phyloP scores from a whole-genome alignment of 225 moss, liverwort and hornwort genomes.

The Neckera pumila region DNA sequence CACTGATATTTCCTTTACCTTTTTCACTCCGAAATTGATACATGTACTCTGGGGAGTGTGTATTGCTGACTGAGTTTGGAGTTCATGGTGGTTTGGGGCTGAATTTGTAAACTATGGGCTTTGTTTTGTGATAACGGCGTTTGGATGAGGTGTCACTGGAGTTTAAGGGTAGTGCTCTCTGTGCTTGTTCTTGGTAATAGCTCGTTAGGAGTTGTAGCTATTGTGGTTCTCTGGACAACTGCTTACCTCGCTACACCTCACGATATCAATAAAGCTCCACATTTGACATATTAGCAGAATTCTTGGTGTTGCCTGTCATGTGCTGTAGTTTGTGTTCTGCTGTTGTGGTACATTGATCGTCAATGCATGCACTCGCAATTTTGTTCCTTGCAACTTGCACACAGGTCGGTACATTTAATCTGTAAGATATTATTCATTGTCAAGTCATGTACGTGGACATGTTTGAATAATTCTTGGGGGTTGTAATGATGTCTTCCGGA shows the following conservation, averaged over 20 bases:
- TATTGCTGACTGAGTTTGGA: not conserved
- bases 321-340: too few relatives aligned
- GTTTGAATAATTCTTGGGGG: not conserved
- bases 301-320: not conserved
- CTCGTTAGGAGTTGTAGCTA: not conserved
- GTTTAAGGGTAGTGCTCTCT: not conserved
- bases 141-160: too few relatives aligned
- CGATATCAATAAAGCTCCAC: not conserved
- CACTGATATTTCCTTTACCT: too few relatives aligned
- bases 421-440: not conserved
- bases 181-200: not conserved
- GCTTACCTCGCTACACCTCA: too few relatives aligned
- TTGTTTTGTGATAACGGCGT: not conserved
- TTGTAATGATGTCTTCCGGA: not conserved
- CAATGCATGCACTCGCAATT: not conserved
- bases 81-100: too few relatives aligned
- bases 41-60: not conserved
- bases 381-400: not conserved
- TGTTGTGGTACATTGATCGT: too few relatives aligned
- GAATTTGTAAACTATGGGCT: not conserved
- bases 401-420: not conserved
- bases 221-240: not conserved
- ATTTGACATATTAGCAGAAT: too few relatives aligned
- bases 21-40: too few relatives aligned
- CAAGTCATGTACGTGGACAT: not conserved